phyloP scores from a whole-genome alignment of 1,139 yeast species.

The Suhomyces taliae region DNA sequence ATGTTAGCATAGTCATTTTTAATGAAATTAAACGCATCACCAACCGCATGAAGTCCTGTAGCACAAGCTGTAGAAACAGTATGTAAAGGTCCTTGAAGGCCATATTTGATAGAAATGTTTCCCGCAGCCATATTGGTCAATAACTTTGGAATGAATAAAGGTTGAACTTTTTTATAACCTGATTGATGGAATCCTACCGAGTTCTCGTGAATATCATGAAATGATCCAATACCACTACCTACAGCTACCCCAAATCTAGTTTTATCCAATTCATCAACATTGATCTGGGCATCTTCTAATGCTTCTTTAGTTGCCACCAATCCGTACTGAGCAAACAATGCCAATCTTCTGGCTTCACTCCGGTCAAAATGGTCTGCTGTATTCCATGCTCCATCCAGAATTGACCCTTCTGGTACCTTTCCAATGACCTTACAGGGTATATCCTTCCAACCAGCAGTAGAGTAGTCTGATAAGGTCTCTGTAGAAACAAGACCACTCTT shows the following conservation, averaged over 20 bases:
- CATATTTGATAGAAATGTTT: conserved; percentile 75
- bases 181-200: conserved; percentile 46
- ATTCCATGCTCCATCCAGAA: conserved; percentile 53
- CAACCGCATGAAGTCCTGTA: conserved; percentile 90
- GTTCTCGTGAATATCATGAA: conserved; percentile 70
- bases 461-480: conserved; percentile 45
- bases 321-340: conserved; percentile 78
- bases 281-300: conserved; percentile 55
- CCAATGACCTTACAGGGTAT: conserved; percentile 82
- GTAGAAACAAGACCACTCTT: conserved; percentile 62
- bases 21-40: conserved; percentile 87
- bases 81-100: conserved; percentile 82
- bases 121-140: conserved; percentile 96
- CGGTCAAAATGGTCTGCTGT: conserved; percentile 43
- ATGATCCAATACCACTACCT: conserved; percentile 92
- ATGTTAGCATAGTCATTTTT: conserved; percentile 78
- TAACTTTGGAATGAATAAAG: conserved; percentile 80
- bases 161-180: conserved; percentile 77
- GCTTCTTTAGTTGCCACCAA: conserved; percentile 80
- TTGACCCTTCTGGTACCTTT: conserved; percentile 58
- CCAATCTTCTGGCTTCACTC: conserved; percentile 58
- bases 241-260: conserved; percentile 65
- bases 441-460: conserved; percentile 44
- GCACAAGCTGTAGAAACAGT: conserved; percentile 95
- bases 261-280: conserved; percentile 3